Percentiles rank a stretch among this genome's conserved stretches.
phyloP scores from a whole-genome alignment of 208 protist species.

The Trypanosoma mega region DNA sequence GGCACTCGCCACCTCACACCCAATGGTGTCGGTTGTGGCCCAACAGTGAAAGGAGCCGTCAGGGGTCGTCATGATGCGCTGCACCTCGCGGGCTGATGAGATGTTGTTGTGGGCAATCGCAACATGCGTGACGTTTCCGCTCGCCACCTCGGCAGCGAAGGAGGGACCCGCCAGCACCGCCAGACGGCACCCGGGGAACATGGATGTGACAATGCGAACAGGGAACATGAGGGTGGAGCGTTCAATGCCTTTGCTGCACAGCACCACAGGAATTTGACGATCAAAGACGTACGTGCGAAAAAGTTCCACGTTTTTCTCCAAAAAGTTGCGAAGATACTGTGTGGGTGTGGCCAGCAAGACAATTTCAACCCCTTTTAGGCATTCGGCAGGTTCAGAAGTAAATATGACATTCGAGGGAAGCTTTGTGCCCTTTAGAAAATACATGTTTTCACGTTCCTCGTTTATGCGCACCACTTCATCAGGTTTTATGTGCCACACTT shows the following conservation, averaged over 20 bases:
- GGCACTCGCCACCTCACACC: conserved; percentile 89
- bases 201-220: conserved; percentile 75
- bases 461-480: conserved; percentile 67
- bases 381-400: conserved; percentile 48
- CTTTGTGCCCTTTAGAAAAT: conserved; percentile 67
- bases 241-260: conserved; percentile 89
- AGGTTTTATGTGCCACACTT: conserved; percentile 75
- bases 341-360: conserved; percentile 86
- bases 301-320: conserved; percentile 43
- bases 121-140: conserved; percentile 75
- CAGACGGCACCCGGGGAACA: conserved; percentile 52
- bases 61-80: conserved; percentile 71
- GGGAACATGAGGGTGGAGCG: conserved; percentile 75
- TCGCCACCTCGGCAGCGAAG: conserved; percentile 90
- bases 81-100: conserved; percentile 55
- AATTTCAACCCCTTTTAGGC: conserved; percentile 60
- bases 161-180: conserved; percentile 82
- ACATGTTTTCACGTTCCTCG: conserved; percentile 64
- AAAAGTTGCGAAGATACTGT: conserved; percentile 80
- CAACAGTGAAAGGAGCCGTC: conserved; percentile 82
- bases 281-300: conserved; percentile 43
- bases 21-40: conserved; percentile 76
- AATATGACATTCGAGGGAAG: conserved; percentile 68
- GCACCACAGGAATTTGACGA: conserved; percentile 52
- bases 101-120: conserved; percentile 59